Evolutionary conservation across 2,329 filamentous ascomycete species (phyloP).

Genomic region (Phialocephala sp.): DNA sequence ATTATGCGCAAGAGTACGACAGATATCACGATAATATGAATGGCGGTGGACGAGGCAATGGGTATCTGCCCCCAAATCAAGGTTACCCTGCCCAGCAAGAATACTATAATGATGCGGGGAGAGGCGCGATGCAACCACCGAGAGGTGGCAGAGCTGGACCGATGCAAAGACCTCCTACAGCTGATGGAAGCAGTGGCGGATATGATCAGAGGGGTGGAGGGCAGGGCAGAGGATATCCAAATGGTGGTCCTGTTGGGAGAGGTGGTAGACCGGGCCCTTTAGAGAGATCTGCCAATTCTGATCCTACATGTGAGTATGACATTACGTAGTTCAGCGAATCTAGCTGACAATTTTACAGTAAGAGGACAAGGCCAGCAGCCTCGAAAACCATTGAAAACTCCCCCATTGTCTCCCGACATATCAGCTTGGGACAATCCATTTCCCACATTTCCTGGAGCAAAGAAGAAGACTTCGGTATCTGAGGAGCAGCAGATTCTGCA

Average conservation of each 20-base stretch:
- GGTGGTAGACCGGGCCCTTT: constrained; percentile 36
- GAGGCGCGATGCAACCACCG: constrained; percentile 29
- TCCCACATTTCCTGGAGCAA: constrained; percentile 48
- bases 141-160: constrained; percentile 36
- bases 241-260: constrained; percentile 34
- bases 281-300: constrained; percentile 34
- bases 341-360: constrained; percentile 30
- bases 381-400: constrained; percentile 40
- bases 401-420: constrained; percentile 46
- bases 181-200: constrained; percentile 34
- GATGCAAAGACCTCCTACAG: constrained; percentile 38
- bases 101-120: constrained; percentile 38
- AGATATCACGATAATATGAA: constrained; percentile 36
- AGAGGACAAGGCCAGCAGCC: constrained; percentile 23
- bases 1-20: constrained; percentile 38
- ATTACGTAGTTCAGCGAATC: constrained; percentile 21
- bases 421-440: constrained; percentile 55
- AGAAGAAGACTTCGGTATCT: constrained; percentile 48
- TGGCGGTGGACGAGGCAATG: constrained; percentile 38
- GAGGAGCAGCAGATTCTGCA: constrained; percentile 45
- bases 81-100: constrained; percentile 40
- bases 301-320: constrained; percentile 41
- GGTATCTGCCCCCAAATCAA: constrained; percentile 38
- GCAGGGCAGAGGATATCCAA: constrained; percentile 39
- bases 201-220: constrained; percentile 36